Evolutionary conservation across 495 filamentous ascomycete genomes (phyloP), one percentile per base, ranked within the genome.

Genomic region (Penicillium roqueforti): DNA sequence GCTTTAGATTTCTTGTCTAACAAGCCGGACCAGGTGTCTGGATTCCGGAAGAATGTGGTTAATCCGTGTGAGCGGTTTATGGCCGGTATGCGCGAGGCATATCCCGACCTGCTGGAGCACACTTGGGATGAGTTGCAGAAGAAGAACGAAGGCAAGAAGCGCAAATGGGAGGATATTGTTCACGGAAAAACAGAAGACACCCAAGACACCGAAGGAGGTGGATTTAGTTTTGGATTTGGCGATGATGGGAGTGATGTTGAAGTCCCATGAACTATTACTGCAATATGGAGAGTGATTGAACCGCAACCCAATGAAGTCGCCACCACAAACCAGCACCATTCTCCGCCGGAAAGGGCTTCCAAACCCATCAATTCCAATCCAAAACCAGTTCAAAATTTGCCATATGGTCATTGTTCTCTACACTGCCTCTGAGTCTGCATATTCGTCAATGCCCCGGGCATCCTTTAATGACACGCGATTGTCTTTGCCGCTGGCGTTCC

Each of bases 141-240:
- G 59, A 85, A 75, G 58, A 76, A 73, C 23, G 73, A 75, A 37
- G 76, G 75, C 19, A 89, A 81, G 63, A 95, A 91, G 69, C 79
- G 88, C 45, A 93, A 88, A 62, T 98, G 93, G 93, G 87, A 95
- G 55, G 78, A 85, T 37, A 78, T 90, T 42, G 80, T 89, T 13
- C 70, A 72, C 65, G 68, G 68, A 36, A 71, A 68, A 41, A 38
- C 62, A 25, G 80, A 68, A 20, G 71, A 69, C 10, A 73, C 72
- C 32, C 69, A 72, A 47, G 72, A 71, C 53, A 72, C 73, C 53
- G 58, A 51, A 38, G 75, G 77, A 29, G 86, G 78, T 37, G 86
- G 83, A 0, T 96, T 96, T 67, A 89, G 82, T 64, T 97, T 97
- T 76, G 86, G 84, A 8, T 92, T 91, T 69, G 89, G 82, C 36